Evolutionary conservation across 73 alveolate species (phyloP).

Genomic region (Tetrahymena thermophila): DNA sequence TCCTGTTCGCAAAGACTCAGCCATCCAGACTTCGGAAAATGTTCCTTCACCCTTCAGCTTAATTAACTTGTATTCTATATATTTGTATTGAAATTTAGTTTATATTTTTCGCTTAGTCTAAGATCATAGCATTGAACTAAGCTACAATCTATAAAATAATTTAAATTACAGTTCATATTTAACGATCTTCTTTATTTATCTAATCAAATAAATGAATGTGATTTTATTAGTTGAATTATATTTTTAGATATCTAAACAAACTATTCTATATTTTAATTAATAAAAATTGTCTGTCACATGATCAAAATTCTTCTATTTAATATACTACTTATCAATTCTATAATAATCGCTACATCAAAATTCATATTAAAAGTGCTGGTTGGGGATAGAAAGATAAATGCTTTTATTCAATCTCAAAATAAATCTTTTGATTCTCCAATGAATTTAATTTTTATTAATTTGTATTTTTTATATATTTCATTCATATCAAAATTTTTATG

Average conservation of each 20-base stretch:
- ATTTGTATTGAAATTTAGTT: not conserved
- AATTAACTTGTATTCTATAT: not conserved
- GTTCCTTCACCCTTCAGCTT: constrained; percentile 72
- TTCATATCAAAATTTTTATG: no score
- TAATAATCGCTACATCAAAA: no score
- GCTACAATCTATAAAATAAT: not conserved
- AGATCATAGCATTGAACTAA: not conserved
- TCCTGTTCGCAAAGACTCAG: constrained; percentile 72
- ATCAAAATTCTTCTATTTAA: not conserved
- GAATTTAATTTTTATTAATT: no score
- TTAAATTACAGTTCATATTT: not conserved
- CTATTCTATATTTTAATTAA: not conserved
- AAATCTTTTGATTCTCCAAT: not conserved
- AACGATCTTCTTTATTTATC: not conserved
- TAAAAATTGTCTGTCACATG: not conserved
- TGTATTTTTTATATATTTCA: no score
- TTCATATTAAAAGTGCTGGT: not conserved
- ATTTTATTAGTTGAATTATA: not conserved
- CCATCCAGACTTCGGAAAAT: constrained; percentile 75
- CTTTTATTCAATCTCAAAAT: not conserved
- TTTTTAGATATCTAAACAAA: not conserved
- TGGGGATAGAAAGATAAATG: not conserved
- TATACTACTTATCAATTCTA: not conserved
- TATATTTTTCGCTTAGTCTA: not conserved
- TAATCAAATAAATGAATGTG: not conserved